A percentile compares a stretch with the other conserved stretches of the same genome.
Evolutionary conservation across 352 stramenopile genomes (phyloP).

Genomic region (Phytopythium montanum): DNA sequence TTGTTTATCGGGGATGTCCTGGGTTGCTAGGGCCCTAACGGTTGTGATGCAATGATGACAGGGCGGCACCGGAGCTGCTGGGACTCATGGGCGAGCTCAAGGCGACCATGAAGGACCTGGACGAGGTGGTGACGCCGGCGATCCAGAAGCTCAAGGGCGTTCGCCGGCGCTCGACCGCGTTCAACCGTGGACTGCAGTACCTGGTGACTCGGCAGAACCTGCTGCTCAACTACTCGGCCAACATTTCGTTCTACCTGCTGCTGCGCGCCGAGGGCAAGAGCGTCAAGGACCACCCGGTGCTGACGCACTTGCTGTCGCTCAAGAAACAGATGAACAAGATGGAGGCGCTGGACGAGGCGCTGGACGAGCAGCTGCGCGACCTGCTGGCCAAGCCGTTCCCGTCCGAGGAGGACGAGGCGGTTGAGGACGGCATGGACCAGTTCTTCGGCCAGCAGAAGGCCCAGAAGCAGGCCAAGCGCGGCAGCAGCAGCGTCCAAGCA

Average conservation of each 20-base stretch:
- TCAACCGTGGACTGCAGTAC: slow-evolving; percentile 68
- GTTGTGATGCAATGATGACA: slow-evolving; percentile 2
- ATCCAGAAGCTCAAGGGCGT: slow-evolving; percentile 73
- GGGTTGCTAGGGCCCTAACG: neutral
- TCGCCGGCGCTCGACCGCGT: slow-evolving; percentile 45
- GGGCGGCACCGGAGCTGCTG: slow-evolving; percentile 66
- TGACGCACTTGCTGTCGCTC: slow-evolving; percentile 68
- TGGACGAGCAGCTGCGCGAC: slow-evolving; percentile 60
- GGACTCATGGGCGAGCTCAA: slow-evolving; percentile 69
- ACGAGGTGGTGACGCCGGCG: slow-evolving; percentile 60
- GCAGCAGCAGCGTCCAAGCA: neutral
- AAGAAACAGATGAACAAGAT: slow-evolving; percentile 79
- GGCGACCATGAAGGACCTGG: slow-evolving; percentile 55
- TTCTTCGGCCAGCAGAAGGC: slow-evolving; percentile 46
- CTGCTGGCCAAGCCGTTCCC: slow-evolving; percentile 67
- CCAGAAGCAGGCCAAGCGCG: slow-evolving; percentile 27
- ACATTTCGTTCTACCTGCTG: slow-evolving; percentile 87
- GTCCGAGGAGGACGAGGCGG: slow-evolving; percentile 24
- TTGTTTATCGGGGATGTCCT: neutral
- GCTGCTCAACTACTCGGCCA: slow-evolving; percentile 81
- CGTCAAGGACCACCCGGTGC: slow-evolving; percentile 71
- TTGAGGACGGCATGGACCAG: slow-evolving; percentile 64
- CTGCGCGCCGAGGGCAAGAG: slow-evolving; percentile 77
- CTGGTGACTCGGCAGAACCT: slow-evolving; percentile 79
- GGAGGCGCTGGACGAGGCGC: slow-evolving; percentile 41